Base-by-base conservation (phyloP, 2,329 filamentous ascomycete genomes). In the Metarhizium rileyi region DNA sequence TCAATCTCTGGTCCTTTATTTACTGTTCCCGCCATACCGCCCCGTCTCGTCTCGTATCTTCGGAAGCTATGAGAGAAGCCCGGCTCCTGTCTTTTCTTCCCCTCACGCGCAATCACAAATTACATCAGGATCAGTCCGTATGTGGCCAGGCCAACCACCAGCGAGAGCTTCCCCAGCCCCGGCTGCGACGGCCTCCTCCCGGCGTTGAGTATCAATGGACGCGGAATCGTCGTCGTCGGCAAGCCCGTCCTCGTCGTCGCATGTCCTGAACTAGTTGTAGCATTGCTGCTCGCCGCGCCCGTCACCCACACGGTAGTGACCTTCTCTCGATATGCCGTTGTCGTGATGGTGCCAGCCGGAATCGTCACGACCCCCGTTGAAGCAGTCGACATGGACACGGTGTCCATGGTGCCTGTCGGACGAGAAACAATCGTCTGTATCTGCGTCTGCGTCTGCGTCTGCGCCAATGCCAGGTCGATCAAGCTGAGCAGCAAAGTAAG, bases 71-170 rank as follows among this genome's bases (percentile, higher is more conserved):
- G n/a, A n/a, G n/a, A n/a, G n/a, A 28, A 28, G 27, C 10, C 27
- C 27, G 27, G 27, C 10, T 28, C 27, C 5, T 10, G 27, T 10
- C 27, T 10, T 5, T 28, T 10, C 27, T 5, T 28, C 27, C 27
- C 27, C 5, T 28, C 10, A 5, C 27, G 27, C 27, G 27, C 36
- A 20, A 12, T 6, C 36, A 22, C 18, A 4, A 9, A 40, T 36
- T 33, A 52, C 20, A 52, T 43, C 44, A 52, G 18, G 10, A 52
- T 52, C 16, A 52, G 30, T 3, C 50, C 50, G 27, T 52, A 52
- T 16, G 47, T 52, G 14, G 25, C 50, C 18, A 52, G 44, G 10
- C 50, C 47, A 7, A 49, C 50, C 28, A 52, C 47, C 12, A 52
- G 18, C 23, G 43, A 47, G 12, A 52, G 50, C 38, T 52, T 52